Base-by-base conservation (phyloP, 192 early-diverging fungal species). In the Chytriomyces sp. region DNA sequence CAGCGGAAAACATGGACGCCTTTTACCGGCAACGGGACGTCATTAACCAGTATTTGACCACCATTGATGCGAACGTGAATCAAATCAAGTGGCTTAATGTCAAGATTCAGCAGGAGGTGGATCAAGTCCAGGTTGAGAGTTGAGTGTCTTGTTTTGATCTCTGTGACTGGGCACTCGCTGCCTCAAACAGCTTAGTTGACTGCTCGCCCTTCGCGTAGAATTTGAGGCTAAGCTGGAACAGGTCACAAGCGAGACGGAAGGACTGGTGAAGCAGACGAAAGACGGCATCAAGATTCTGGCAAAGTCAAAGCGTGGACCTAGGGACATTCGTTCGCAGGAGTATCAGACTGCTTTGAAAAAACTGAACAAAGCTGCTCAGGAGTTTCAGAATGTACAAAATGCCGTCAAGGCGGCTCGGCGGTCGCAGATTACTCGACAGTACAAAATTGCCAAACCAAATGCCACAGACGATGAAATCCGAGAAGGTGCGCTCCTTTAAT, bases 391-490 rank as follows among this genome's bases (percentile, higher is more conserved):
- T n/a, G 72, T 73, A 33, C 39, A 73, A 38, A 3, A 31, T 14
- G 61, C 64, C 33, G 31, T 65, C 25, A 52, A 52, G 39, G 28
- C 14, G 3, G 8, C 41, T 4, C 8, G 7, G n/a, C 37, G 62
- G n/a, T 4, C 32, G 5, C 49, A 64, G 53, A 38, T 73, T 64
- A 26, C 62, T 7, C 5, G 72, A 17, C 60, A 73, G 61, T 73
- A 73, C 62, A 62, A 62, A 36, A 73, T 73, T 56, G 72, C 37
- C 12, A 73, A 49, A 26, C 72, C 72, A 2, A 19, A 73, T 38
- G 72, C 72, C 2, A 54, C 31, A 4, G 49, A 73, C 6, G 26
- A 17, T 7, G 72, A 73, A 19, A 73, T 73, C 39, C 32, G 64
- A 40, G 7, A 52, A 22, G 72, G 64, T 65, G 26, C 28, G 10